A percentile compares a stretch with the other conserved stretches of the same genome.
These are phyloP conservation scores for Pulveroboletus frians DNA, from an alignment of 768 basidiomycete genomes.

Conservation along the genomic window DNA sequence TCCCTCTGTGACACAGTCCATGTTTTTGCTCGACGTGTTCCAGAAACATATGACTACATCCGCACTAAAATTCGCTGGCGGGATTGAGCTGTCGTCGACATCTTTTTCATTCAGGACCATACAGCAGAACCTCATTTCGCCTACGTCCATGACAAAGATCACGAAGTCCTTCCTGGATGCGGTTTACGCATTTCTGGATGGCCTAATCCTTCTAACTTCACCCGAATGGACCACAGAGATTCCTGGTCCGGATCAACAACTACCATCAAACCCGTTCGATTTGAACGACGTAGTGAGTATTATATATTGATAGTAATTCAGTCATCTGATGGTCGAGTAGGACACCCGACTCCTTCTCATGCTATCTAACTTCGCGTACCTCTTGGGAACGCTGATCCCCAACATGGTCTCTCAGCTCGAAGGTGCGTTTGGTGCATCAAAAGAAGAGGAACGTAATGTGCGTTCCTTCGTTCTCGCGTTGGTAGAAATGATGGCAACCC, in stretches of 20 bases:
- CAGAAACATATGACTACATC: conserved; percentile 72
- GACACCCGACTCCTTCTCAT: conserved; percentile 84
- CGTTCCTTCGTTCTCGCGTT: conserved; percentile 6
- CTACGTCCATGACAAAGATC: conserved; percentile 66
- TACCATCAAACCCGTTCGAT: conserved; percentile 40
- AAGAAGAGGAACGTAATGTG: conserved; percentile 71
- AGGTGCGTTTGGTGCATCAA: conserved; percentile 62
- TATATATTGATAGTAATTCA: not conserved
- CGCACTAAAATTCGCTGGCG: conserved; percentile 78
- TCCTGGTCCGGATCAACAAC: conserved; percentile 11
- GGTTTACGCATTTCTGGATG: conserved; percentile 81
- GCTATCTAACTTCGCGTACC: conserved; percentile 79
- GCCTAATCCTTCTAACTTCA: conserved; percentile 73
- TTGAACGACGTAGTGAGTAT: conserved; percentile 54
- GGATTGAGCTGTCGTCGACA: conserved; percentile 50
- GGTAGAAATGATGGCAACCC: not conserved
- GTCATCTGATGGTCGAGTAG: conserved; percentile 37
- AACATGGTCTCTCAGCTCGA: conserved; percentile 79
- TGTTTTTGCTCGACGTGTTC: conserved; percentile 73
- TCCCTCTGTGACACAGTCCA: conserved; percentile 65
- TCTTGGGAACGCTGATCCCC: conserved; percentile 67
- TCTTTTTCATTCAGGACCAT: conserved; percentile 45
- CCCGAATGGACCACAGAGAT: conserved; percentile 43
- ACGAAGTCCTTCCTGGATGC: conserved; percentile 82
- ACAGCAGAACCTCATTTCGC: conserved; percentile 58